A percentile compares a stretch with the other conserved stretches of the same genome.
Conservation (phyloP, 257 asterid species). For the Solanum corneliomulleri region DNA sequence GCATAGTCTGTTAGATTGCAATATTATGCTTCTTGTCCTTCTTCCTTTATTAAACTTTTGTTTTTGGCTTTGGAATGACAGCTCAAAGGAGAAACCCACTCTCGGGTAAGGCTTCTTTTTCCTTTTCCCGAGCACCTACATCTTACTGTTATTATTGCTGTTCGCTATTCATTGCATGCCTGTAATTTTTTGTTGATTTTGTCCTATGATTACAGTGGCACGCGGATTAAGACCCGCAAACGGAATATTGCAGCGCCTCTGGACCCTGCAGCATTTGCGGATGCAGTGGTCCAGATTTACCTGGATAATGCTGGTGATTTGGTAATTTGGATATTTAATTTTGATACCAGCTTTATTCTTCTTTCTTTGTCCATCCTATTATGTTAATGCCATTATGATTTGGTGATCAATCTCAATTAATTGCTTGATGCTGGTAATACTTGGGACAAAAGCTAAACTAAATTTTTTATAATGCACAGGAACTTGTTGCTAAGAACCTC, state of each 20-base stretch:
- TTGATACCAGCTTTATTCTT: not conserved
- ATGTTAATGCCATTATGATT: not conserved
- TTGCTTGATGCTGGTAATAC: not conserved
- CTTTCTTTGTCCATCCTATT: not conserved
- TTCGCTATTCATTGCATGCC: not conserved
- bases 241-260: conserved; percentile 97
- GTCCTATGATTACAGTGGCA: conserved; percentile 49
- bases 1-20: not conserved
- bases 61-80: conserved; percentile 22
- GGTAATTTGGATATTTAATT: conserved; percentile 30
- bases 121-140: not conserved
- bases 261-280: conserved; percentile 99
- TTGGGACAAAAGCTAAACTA: not conserved
- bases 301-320: conserved; percentile 99
- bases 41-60: not conserved
- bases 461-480: conserved; percentile 34
- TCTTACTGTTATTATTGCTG: not conserved
- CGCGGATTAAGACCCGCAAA: conserved; percentile 99
- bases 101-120: conserved; percentile 57
- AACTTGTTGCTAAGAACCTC: conserved; percentile 75
- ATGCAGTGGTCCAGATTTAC: conserved; percentile 99
- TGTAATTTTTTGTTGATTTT: not conserved
- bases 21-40: not conserved
- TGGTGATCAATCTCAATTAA: not conserved
- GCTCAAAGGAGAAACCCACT: conserved; percentile 99